Evolutionary conservation across 2,329 filamentous ascomycete genomes (phyloP).

Genomic region (Arthrobotrys conoides): DNA sequence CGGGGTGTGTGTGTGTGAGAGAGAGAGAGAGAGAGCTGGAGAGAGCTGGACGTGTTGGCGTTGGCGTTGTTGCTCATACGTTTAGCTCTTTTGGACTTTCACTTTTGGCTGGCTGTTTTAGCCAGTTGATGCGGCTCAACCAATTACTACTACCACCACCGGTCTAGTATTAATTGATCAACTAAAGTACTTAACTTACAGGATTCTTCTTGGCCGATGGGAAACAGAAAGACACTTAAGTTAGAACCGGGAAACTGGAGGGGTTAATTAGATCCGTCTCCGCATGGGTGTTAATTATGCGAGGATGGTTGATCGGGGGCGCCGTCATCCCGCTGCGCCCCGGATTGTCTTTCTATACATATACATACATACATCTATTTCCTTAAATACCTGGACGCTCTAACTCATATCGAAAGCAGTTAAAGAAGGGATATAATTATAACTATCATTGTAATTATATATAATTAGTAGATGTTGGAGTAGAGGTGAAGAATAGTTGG

Average conservation of each 20-base stretch:
- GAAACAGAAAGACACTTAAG: not conserved
- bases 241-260: not conserved
- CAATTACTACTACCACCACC: not conserved
- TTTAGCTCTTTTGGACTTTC: no score
- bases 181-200: no score
- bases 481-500: no score
- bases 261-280: not conserved
- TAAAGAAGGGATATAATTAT: no score
- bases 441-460: no score
- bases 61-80: slow-evolving; percentile 15
- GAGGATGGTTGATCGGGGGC: not conserved
- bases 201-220: no score
- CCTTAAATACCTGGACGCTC: no score
- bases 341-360: not conserved
- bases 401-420: no score
- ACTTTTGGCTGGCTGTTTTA: slow-evolving; percentile 6
- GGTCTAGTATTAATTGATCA: no score
- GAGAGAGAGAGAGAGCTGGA: slow-evolving; percentile 7
- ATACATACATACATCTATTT: not conserved
- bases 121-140: slow-evolving; percentile 11
- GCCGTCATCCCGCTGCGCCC: slow-evolving; percentile 14
- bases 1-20: not conserved
- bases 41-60: slow-evolving; percentile 25
- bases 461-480: no score
- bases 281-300: slow-evolving; percentile 4